Evolutionary conservation across 1,284 basidiomycete species (phyloP).

Genomic region (Fistulina hepatica): DNA sequence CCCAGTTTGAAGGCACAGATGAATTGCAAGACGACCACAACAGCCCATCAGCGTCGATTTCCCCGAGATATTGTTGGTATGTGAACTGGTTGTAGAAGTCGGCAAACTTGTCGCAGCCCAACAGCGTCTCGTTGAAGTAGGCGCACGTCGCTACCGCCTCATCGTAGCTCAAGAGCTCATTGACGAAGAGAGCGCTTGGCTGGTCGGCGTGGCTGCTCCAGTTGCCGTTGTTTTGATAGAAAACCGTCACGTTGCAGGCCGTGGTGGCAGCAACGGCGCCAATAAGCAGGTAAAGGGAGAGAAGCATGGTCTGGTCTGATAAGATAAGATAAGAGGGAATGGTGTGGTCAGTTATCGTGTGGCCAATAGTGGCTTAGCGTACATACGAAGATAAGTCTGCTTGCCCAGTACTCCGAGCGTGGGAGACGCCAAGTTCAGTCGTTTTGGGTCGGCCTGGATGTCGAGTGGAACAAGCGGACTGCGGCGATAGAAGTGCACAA

Average conservation of each 20-base stretch:
- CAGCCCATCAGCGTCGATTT: constrained; percentile 4
- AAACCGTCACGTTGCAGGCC: constrained; percentile 8
- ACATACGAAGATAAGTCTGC: too few species aligned
- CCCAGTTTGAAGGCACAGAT: not conserved
- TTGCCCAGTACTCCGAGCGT: too few species aligned
- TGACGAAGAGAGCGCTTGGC: constrained; percentile 15
- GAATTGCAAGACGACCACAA: constrained; percentile 5
- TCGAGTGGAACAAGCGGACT: too few species aligned
- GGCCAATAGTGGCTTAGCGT: too few species aligned
- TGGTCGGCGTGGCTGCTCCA: constrained; percentile 13
- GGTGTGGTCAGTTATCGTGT: too few species aligned
- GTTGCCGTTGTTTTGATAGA: constrained; percentile 16
- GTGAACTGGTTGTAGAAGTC: constrained; percentile 12
- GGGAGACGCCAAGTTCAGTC: too few species aligned
- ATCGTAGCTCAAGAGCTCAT: constrained; percentile 10
- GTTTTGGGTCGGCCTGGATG: too few species aligned
- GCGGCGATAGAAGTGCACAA: too few species aligned
- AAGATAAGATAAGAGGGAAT: too few species aligned
- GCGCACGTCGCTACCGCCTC: constrained; percentile 12
- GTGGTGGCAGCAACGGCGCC: not conserved
- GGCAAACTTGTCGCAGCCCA: constrained; percentile 5
- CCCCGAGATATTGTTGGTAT: constrained; percentile 12
- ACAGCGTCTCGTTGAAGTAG: constrained; percentile 13
- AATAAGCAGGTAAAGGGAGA: not conserved
- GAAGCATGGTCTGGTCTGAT: too few species aligned